A percentile compares a stretch with the other conserved stretches of the same genome.
phyloP scores from a whole-genome alignment of 2,329 filamentous ascomycete species.

The Leptographium flavum region DNA sequence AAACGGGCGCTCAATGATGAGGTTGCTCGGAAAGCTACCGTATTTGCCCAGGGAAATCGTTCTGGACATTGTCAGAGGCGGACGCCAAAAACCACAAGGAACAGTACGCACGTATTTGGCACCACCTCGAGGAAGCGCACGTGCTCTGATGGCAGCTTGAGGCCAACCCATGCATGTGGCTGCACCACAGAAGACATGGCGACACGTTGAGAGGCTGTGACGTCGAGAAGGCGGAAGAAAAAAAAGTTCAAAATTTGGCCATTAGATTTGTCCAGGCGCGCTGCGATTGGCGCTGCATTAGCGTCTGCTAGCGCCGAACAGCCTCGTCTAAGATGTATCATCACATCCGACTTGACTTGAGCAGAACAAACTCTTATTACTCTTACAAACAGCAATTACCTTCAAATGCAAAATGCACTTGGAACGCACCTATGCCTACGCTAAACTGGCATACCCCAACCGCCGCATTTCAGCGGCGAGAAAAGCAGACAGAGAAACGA shows the following conservation, averaged over 20 bases:
- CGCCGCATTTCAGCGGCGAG: too few relatives aligned
- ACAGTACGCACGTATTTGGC: conserved; percentile 40
- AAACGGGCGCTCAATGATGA: conserved; percentile 81
- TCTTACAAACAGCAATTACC: too few relatives aligned
- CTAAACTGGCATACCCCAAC: too few relatives aligned
- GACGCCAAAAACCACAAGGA: not conserved
- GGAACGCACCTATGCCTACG: too few relatives aligned
- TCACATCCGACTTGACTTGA: too few relatives aligned
- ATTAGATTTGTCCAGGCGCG: not conserved
- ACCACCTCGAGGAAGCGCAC: conserved; percentile 41
- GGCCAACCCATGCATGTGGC: conserved; percentile 45
- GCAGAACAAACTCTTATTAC: too few relatives aligned
- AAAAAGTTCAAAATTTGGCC: not conserved
- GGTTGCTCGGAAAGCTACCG: conserved; percentile 76
- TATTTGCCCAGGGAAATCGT: conserved; percentile 86
- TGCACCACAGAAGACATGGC: conserved; percentile 24
- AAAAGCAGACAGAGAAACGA: too few relatives aligned
- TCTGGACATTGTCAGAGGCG: conserved; percentile 28
- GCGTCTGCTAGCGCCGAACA: not conserved
- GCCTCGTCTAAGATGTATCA: not conserved
- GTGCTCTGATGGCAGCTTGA: conserved; percentile 44
- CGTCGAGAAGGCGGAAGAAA: not conserved
- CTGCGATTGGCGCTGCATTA: not conserved
- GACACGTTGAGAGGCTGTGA: too few relatives aligned
- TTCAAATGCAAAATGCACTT: too few relatives aligned